Evolutionary conservation across 2,329 filamentous ascomycete species (phyloP).

Genomic region (Exutisphaerella laricina): DNA sequence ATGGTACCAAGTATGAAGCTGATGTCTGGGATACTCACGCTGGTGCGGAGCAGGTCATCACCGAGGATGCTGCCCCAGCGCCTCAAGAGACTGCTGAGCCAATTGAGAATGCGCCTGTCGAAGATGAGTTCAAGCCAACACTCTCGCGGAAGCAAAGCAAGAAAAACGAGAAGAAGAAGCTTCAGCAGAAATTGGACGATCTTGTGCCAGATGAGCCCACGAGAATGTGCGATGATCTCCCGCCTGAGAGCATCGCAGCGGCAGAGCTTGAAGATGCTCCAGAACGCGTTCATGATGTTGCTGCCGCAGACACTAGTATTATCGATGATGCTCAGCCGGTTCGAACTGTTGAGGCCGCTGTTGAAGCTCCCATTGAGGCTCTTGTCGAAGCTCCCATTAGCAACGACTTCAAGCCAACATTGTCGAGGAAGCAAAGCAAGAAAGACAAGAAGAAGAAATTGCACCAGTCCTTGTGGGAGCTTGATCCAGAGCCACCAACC

Average conservation of each 20-base stretch:
- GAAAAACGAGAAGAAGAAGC: slow-evolving; percentile 39
- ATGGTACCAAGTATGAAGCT: too few relatives aligned
- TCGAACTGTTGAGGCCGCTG: neutral
- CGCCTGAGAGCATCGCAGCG: too few relatives aligned
- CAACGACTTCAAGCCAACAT: slow-evolving; percentile 1
- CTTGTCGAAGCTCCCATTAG: neutral
- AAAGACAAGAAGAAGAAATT: slow-evolving; percentile 27
- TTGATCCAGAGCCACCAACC: slow-evolving; percentile 7
- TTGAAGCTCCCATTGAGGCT: neutral
- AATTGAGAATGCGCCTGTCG: neutral
- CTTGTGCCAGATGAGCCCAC: slow-evolving; percentile 3
- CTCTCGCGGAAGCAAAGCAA: slow-evolving; percentile 24
- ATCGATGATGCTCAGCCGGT: neutral
- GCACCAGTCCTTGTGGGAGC: slow-evolving; percentile 6
- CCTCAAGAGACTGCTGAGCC: neutral
- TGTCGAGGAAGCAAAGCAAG: slow-evolving; percentile 14
- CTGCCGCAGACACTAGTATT: neutral
- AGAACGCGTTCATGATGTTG: neutral
- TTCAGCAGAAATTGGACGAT: slow-evolving; percentile 3
- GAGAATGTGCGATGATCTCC: neutral
- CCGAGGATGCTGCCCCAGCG: neutral
- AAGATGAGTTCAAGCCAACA: slow-evolving; percentile 4
- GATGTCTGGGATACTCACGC: too few relatives aligned
- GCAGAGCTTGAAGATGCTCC: neutral
- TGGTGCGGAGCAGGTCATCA: neutral